Conservation (phyloP, 164 flowering plant genomes). For the Magnolia changhungtana region DNA sequence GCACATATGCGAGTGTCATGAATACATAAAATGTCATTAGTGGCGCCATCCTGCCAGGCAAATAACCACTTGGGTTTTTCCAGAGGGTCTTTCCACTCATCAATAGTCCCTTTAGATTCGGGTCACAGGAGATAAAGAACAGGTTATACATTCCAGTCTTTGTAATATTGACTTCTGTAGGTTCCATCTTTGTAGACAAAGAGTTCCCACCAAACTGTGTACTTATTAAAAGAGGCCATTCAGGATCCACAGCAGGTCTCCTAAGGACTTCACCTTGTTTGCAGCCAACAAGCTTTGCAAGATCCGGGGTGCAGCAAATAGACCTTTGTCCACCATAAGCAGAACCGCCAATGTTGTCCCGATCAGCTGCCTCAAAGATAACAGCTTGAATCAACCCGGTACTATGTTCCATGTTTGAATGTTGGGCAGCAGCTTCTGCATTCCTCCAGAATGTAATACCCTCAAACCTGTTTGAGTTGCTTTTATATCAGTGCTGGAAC, state of each 20-base stretch:
- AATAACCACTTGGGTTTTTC: slow-evolving; percentile 89
- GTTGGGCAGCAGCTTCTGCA: slow-evolving; percentile 50
- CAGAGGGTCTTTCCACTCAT: slow-evolving; percentile 85
- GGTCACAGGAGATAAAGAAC: slow-evolving; percentile 89
- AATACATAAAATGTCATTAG: slow-evolving; percentile 67
- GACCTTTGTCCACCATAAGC: slow-evolving; percentile 95
- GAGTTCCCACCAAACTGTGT: slow-evolving; percentile 52
- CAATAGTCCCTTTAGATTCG: slow-evolving; percentile 61
- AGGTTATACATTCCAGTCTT: slow-evolving; percentile 94
- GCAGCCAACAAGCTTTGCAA: slow-evolving; percentile 92
- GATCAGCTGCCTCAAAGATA: slow-evolving; percentile 88
- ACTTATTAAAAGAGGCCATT: slow-evolving; percentile 69
- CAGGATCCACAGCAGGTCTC: slow-evolving; percentile 52
- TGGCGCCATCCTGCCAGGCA: slow-evolving; percentile 96
- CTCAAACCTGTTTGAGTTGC: slow-evolving; percentile 52
- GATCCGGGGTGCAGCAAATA: slow-evolving; percentile 93
- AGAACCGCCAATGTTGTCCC: slow-evolving; percentile 92
- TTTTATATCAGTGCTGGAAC: slow-evolving; percentile 3
- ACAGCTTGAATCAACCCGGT: slow-evolving; percentile 70
- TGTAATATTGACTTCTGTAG: slow-evolving; percentile 43
- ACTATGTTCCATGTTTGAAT: slow-evolving; percentile 41
- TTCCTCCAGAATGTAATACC: slow-evolving; percentile 84
- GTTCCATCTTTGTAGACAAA: slow-evolving; percentile 39
- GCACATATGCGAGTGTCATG: slow-evolving; percentile 68
- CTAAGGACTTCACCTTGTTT: slow-evolving; percentile 88